phyloP scores from a whole-genome alignment of 2,329 filamentous ascomycete genomes.

The Bimuria novae-zelandiae region DNA sequence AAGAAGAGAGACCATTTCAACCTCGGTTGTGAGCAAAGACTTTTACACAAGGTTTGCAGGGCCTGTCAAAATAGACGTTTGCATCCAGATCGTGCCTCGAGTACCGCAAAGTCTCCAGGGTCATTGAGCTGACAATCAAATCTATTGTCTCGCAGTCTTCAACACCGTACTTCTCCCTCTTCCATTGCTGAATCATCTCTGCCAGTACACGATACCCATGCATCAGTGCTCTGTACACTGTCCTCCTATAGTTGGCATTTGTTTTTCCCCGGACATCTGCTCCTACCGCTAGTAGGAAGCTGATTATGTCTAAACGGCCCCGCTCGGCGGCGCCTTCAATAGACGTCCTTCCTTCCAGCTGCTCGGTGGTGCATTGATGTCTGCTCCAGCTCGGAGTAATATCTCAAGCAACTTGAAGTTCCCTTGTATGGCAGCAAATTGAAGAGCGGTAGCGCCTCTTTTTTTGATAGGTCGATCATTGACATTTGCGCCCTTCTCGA shows the following conservation, averaged over 20 bases:
- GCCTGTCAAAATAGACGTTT: too few species aligned
- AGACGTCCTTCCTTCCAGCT: conserved; percentile 27
- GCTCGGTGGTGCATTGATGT: conserved; percentile 9
- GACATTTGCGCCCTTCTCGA: not conserved
- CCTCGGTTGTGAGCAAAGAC: too few species aligned
- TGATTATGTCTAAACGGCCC: conserved; percentile 34
- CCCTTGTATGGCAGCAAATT: conserved; percentile 1
- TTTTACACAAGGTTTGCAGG: not conserved
- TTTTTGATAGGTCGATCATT: not conserved
- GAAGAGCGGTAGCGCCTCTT: conserved; percentile 3
- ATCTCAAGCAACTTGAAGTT: not conserved
- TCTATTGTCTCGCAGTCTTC: not conserved
- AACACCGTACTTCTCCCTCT: not conserved
- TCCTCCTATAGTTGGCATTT: conserved; percentile 6
- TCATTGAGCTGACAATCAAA: not conserved
- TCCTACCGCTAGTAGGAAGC: conserved; percentile 29
- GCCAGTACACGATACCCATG: conserved; percentile 4
- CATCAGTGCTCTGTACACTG: conserved; percentile 8
- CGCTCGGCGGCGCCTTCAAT: conserved; percentile 35
- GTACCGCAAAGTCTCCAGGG: not conserved
- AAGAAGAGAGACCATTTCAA: too few species aligned
- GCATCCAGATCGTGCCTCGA: not conserved
- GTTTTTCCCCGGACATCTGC: conserved; percentile 12
- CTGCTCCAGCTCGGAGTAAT: conserved; percentile 1
- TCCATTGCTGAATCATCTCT: conserved; percentile 5